These are phyloP conservation scores for Cephalotrichum gorgonifer DNA, from an alignment of 2,329 filamentous ascomycete species.

Conservation along the genomic window DNA sequence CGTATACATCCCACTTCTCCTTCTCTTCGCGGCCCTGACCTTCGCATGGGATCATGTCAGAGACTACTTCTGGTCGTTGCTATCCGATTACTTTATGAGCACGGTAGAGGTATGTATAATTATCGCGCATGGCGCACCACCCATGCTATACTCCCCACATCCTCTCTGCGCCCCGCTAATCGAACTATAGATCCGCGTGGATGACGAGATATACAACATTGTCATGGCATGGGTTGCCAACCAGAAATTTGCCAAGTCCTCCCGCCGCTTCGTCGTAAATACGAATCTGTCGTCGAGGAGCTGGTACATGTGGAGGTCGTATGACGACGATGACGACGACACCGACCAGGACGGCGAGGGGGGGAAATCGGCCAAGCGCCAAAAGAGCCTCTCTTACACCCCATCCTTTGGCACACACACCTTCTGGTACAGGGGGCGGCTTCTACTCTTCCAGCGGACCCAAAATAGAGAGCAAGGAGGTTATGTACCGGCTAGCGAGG, in stretches of 20 bases:
- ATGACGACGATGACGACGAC: constrained; percentile 32
- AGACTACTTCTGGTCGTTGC: constrained; percentile 32
- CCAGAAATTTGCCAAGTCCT: constrained; percentile 49
- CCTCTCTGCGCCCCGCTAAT: neutral
- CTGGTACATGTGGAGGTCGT: constrained; percentile 32
- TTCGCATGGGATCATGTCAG: constrained; percentile 44
- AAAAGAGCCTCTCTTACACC: constrained; percentile 43
- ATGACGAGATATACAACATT: constrained; percentile 66
- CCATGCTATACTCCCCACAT: too few species aligned
- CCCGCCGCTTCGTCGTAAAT: constrained; percentile 55
- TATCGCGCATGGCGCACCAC: too few species aligned
- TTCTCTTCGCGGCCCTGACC: constrained; percentile 36
- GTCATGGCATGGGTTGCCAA: constrained; percentile 59
- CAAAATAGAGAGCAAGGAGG: constrained; percentile 32
- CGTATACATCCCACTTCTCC: constrained; percentile 48
- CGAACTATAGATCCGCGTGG: constrained; percentile 37
- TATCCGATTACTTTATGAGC: constrained; percentile 50
- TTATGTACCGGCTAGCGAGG: constrained; percentile 10
- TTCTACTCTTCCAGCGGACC: constrained; percentile 47
- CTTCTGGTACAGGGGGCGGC: constrained; percentile 54
- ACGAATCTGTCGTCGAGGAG: constrained; percentile 45
- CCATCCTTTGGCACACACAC: constrained; percentile 57
- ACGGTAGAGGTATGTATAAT: constrained; percentile 36
- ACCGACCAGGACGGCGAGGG: constrained; percentile 27
- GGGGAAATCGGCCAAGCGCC: constrained; percentile 1